Base-by-base conservation (phyloP, 2,329 filamentous ascomycete genomes). In the Alternaria rosae region DNA sequence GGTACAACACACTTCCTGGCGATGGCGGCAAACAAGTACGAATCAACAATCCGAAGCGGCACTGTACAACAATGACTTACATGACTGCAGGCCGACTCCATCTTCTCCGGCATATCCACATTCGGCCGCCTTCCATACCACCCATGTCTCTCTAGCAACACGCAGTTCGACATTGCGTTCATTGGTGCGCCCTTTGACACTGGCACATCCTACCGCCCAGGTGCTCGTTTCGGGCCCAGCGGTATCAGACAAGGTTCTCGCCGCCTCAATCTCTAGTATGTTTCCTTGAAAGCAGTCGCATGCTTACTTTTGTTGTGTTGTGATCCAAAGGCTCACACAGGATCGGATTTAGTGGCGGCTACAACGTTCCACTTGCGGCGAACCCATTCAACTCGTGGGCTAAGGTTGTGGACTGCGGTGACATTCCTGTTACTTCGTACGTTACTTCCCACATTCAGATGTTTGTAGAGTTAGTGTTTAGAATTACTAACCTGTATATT, bases 141-240 rank as follows among this genome's bases (percentile, higher is more conserved):
- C 60, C 91, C 91, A 4, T 96, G 92, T 76, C 83, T 96, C 5
- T 83, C 87, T n/a, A 89, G 86, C 64, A 85, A 88, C 25, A 88
- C 90, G 67, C 87, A 89, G 72, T 96, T 91, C 71, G 92, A 96
- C 68, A 94, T 96, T 79, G 92, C 92, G 1, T 95, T 96, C 78
- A 87, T 95, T 53, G 92, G 91, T 90, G 92, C 91, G 42, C 92
- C 92, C 0, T 95, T 95, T 70, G 92, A 96, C 76, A 94, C 92
- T 1, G 92, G 92, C 54, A 95, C 92, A 25, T 94, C 91, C 0
- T 96, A 96, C 80, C 84, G 92, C 54, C 92, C 92, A 4, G 92
- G 92, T 68, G 92, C 92, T 62, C 87, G 92, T 35, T 96, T 96
- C 70, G 92, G 92, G 0, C 92, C 93, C 10, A 92, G 89, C 30